Evolutionary conservation across 371 early-diverging fungal genomes (phyloP).

Genomic region (Lichtheimia corymbifera): DNA sequence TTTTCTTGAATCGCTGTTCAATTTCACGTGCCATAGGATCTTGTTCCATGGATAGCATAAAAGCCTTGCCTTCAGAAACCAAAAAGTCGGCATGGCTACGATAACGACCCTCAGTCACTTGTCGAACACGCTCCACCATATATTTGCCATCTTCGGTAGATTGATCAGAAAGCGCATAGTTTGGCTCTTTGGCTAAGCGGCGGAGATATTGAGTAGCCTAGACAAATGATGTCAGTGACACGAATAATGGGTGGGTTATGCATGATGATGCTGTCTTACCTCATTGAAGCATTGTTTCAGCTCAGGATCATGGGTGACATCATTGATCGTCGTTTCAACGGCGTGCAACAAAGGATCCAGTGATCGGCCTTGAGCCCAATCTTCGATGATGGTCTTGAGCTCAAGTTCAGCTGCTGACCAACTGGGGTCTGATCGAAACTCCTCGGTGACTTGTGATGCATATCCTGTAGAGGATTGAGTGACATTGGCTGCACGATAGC

Average conservation of each 20-base stretch:
- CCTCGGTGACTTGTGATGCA: slow-evolving; percentile 8
- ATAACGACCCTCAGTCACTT: slow-evolving; percentile 26
- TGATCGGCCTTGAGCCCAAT: slow-evolving; percentile 55
- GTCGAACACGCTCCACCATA: slow-evolving; percentile 27
- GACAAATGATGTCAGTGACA: background rate
- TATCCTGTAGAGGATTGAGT: background rate
- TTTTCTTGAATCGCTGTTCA: slow-evolving; percentile 21
- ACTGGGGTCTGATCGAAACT: slow-evolving; percentile 27
- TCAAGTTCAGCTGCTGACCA: slow-evolving; percentile 39
- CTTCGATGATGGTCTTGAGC: slow-evolving; percentile 53
- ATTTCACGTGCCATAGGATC: slow-evolving; percentile 31
- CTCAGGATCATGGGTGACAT: slow-evolving; percentile 31
- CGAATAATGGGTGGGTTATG: background rate
- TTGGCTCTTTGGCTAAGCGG: slow-evolving; percentile 29
- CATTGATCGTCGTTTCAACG: slow-evolving; percentile 32
- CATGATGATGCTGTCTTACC: slow-evolving; percentile 6
- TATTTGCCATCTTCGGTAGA: slow-evolving; percentile 33
- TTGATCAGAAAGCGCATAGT: slow-evolving; percentile 20
- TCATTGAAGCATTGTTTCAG: slow-evolving; percentile 34
- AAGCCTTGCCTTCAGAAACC: slow-evolving; percentile 14
- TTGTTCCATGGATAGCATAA: slow-evolving; percentile 21
- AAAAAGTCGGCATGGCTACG: slow-evolving; percentile 20
- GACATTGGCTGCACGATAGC: slow-evolving; percentile 19
- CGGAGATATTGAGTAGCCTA: slow-evolving; percentile 20
- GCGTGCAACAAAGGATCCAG: slow-evolving; percentile 43